phyloP scores from a whole-genome alignment of 1,284 basidiomycete species.

The Heterobasidion parviporum region DNA sequence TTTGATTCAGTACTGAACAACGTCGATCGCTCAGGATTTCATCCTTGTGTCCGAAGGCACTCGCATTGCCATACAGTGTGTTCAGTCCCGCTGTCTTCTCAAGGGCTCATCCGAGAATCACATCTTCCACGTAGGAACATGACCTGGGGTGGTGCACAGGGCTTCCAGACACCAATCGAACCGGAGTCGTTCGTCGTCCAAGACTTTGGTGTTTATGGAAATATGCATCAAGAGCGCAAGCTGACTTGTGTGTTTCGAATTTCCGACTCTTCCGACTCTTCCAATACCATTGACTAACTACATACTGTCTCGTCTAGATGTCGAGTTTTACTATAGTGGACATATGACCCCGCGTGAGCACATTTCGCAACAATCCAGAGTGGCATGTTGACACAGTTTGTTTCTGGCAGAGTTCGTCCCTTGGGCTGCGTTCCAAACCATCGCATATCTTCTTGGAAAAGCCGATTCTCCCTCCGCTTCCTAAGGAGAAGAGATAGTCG shows the following conservation, averaged over 20 bases:
- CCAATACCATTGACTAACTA: too few relatives aligned
- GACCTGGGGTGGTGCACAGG: slow-evolving; percentile 31
- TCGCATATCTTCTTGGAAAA: slow-evolving; percentile 43
- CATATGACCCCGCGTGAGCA: slow-evolving; percentile 52
- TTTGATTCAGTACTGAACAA: slow-evolving; percentile 1
- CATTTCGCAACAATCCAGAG: neutral
- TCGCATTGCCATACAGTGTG: slow-evolving; percentile 50
- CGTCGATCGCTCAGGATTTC: slow-evolving; percentile 31
- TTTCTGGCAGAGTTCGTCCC: slow-evolving; percentile 43
- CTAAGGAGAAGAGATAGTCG: neutral
- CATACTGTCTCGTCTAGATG: slow-evolving; percentile 23
- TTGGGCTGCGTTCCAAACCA: slow-evolving; percentile 44
- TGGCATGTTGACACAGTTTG: neutral
- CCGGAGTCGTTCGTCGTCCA: slow-evolving; percentile 26
- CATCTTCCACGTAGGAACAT: slow-evolving; percentile 20
- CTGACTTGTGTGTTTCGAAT: slow-evolving; percentile 22
- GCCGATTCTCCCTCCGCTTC: slow-evolving; percentile 36
- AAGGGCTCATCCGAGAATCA: neutral
- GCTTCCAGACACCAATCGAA: slow-evolving; percentile 30
- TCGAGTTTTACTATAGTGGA: slow-evolving; percentile 48
- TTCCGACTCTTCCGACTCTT: too few relatives aligned
- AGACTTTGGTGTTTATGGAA: slow-evolving; percentile 27
- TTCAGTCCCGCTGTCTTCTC: slow-evolving; percentile 1
- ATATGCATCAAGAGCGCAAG: slow-evolving; percentile 26
- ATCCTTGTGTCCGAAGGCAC: slow-evolving; percentile 50